These are phyloP conservation scores for Chrysoporthe austroafricana DNA, from an alignment of 2,329 filamentous ascomycete genomes.

Conservation along the genomic window DNA sequence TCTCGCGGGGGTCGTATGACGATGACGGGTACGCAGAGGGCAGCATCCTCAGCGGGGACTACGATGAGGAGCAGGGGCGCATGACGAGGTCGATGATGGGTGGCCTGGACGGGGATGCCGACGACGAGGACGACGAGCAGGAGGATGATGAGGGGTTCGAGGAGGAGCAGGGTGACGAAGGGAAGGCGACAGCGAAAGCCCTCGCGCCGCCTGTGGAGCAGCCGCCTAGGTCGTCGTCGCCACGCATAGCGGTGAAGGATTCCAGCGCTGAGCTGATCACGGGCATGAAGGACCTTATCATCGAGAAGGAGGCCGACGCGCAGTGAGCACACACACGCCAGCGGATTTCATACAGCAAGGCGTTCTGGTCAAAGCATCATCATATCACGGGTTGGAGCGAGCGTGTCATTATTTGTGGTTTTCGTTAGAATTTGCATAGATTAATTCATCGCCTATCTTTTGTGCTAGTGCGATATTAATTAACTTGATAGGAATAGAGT, in stretches of 20 bases:
- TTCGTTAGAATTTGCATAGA: neutral
- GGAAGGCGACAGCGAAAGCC: slow-evolving; percentile 40
- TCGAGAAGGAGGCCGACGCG: slow-evolving; percentile 46
- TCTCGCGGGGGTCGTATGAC: slow-evolving; percentile 44
- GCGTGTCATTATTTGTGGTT: neutral
- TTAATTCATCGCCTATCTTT: neutral
- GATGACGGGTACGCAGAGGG: slow-evolving; percentile 40
- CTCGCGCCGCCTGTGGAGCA: slow-evolving; percentile 8
- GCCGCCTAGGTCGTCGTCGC: slow-evolving; percentile 20
- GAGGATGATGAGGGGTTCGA: slow-evolving; percentile 36
- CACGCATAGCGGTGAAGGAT: slow-evolving; percentile 46
- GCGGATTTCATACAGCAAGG: neutral
- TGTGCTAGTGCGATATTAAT: neutral
- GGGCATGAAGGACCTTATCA: slow-evolving; percentile 57
- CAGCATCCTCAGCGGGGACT: slow-evolving; percentile 48
- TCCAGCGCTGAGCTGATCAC: slow-evolving; percentile 61
- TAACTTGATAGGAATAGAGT: neutral
- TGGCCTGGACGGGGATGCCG: slow-evolving; percentile 41
- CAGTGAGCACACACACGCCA: neutral
- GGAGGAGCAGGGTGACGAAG: slow-evolving; percentile 42
- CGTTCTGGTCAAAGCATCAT: slow-evolving; percentile 10
- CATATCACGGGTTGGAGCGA: slow-evolving; percentile 22
- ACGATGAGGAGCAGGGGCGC: slow-evolving; percentile 46
- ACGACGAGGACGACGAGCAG: slow-evolving; percentile 43
- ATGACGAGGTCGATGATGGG: slow-evolving; percentile 47